These are phyloP conservation scores for Tolypocladium inflatum DNA, from an alignment of 2,329 filamentous ascomycete species.

Conservation along the genomic window DNA sequence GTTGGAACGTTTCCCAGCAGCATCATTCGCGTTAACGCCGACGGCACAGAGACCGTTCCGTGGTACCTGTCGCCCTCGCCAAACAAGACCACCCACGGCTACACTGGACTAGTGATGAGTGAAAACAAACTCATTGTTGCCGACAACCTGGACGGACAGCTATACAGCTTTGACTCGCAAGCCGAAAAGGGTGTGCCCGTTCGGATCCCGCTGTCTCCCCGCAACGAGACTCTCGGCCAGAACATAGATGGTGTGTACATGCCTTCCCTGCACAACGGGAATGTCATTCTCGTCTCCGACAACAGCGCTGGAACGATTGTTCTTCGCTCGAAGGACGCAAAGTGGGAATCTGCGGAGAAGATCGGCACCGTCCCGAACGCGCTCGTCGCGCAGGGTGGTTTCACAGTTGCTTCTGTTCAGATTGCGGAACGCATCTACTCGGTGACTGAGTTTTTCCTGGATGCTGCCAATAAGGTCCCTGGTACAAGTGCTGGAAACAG, in stretches of 20 bases:
- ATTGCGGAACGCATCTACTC: slow-evolving; percentile 1
- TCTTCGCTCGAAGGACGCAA: slow-evolving; percentile 17
- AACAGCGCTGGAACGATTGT: slow-evolving; percentile 23
- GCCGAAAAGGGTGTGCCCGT: neutral
- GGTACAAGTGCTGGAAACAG: neutral
- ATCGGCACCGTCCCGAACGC: slow-evolving; percentile 20
- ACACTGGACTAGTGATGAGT: neutral
- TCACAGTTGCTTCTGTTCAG: slow-evolving; percentile 6
- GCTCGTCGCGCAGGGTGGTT: slow-evolving; percentile 5
- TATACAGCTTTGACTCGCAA: slow-evolving; percentile 24
- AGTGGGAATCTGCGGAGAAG: slow-evolving; percentile 26
- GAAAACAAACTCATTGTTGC: slow-evolving; percentile 18
- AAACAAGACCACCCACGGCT: slow-evolving; percentile 5
- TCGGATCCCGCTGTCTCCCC: neutral
- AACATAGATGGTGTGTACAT: slow-evolving; percentile 21
- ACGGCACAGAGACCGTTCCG: slow-evolving; percentile 14
- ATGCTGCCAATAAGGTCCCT: neutral
- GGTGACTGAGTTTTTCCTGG: neutral
- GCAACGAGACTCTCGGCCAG: neutral
- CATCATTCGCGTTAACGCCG: slow-evolving; percentile 20
- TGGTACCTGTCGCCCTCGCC: slow-evolving; percentile 10
- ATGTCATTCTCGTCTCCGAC: slow-evolving; percentile 22
- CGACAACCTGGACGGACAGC: slow-evolving; percentile 19
- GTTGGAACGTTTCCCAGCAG: slow-evolving; percentile 27
- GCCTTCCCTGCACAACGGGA: slow-evolving; percentile 20